Evolutionary conservation across 208 protist species (phyloP), one percentile per base, ranked within the genome.

Genomic region (Wallacemonas sp.): DNA sequence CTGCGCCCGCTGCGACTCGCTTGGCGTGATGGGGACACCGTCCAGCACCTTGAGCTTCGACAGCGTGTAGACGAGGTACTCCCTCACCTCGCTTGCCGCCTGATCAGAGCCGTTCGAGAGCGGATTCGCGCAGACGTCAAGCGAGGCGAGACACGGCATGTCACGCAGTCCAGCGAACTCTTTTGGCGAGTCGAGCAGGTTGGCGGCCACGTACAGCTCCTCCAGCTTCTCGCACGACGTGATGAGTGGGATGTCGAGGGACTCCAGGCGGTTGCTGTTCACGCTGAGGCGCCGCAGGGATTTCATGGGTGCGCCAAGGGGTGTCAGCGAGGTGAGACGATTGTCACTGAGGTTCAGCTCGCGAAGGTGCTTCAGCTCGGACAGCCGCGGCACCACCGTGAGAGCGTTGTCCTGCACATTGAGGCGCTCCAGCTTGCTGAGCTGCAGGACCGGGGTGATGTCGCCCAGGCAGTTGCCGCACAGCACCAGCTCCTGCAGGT

Each of bases 41-140:
- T 96, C 84, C 3, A 97, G 74, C 61, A 98, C 92, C 80, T 98
- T 98, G 43, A 99, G 79, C 61, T 83, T 85, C 3, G 83, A 85
- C 24, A 99, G 81, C 60, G 93, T 83, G 72, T 93, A 98, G n/a
- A 99, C 73, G 61, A 92, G 36, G 76, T 94, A 98, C 30, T 74
- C 62, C 3, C 96, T 80, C 62, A 88, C 92, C 34, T 91, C 81
- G 12, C 68, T 12, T 3, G 6, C 17, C 64, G 47, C 11, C 41
- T 44, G 29, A 70, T 68, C 16, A 19, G 62, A 21, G 47, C 43
- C 17, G 11, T 49, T 32, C 19, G 21, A 71, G 48, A 78, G 83
- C 0, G 90, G 86, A 65, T 98, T 98, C 2, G 92, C 92, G 14
- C 65, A 73, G 1, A 97, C 68, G 74, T 98, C 95, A 6, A 98